phyloP scores from a whole-genome alignment of 768 basidiomycete species.

The Lactifluus echinatus region DNA sequence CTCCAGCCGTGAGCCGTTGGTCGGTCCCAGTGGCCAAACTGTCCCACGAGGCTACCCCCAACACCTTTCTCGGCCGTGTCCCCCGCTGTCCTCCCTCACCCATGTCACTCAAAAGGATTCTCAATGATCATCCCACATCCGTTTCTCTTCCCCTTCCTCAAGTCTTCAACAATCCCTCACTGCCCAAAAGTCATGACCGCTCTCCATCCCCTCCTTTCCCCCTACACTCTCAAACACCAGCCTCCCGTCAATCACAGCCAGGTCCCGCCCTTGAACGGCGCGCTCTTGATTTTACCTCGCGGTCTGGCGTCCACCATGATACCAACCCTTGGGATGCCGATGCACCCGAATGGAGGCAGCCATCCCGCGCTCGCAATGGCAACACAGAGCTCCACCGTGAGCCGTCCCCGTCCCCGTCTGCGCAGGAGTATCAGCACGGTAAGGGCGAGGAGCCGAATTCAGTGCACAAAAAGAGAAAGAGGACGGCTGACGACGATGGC shows the following conservation, averaged over 20 bases:
- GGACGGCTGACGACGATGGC: constrained; percentile 40
- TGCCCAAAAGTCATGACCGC: constrained; percentile 21
- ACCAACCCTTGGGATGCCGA: constrained; percentile 34
- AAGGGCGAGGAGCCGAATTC: constrained; percentile 12
- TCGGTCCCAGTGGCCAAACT: background rate
- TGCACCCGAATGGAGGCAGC: constrained; percentile 32
- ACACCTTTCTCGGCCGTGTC: background rate
- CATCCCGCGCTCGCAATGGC: constrained; percentile 32
- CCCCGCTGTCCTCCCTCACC: constrained; percentile 1
- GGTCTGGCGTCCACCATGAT: constrained; percentile 33
- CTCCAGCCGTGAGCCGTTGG: background rate
- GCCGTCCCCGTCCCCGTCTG: constrained; percentile 26
- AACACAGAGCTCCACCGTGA: constrained; percentile 30
- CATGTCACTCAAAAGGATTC: constrained; percentile 24
- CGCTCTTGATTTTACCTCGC: constrained; percentile 30
- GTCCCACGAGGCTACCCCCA: constrained; percentile 16
- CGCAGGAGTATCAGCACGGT: constrained; percentile 22
- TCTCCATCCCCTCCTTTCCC: constrained; percentile 15
- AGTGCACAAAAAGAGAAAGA: constrained; percentile 43
- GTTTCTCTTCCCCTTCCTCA: constrained; percentile 25
- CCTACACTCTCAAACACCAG: constrained; percentile 15
- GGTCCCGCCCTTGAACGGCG: constrained; percentile 26
- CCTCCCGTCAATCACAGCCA: constrained; percentile 20
- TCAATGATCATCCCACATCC: constrained; percentile 44
- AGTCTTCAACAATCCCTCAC: constrained; percentile 23